Evolutionary conservation across 2,329 filamentous ascomycete species (phyloP).

Genomic region (Eutypa lata): DNA sequence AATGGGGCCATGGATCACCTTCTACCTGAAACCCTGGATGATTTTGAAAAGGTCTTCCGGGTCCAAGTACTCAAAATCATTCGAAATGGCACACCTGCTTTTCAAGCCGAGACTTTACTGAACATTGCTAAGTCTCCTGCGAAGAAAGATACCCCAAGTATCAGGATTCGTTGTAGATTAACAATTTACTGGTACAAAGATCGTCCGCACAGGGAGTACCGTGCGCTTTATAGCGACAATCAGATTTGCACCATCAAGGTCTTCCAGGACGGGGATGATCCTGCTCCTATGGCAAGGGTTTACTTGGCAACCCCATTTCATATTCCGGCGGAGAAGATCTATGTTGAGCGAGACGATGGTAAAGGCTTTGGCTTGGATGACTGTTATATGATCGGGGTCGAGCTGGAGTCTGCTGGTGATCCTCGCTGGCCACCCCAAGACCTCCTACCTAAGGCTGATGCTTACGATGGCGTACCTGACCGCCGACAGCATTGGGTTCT

Average conservation of each 20-base stretch:
- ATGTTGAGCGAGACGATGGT: slow-evolving; percentile 45
- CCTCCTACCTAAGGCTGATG: slow-evolving; percentile 26
- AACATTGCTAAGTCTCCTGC: slow-evolving; percentile 33
- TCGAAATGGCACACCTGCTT: slow-evolving; percentile 44
- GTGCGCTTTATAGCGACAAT: slow-evolving; percentile 51
- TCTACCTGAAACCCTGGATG: slow-evolving; percentile 17
- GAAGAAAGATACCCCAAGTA: slow-evolving; percentile 31
- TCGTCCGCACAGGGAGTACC: slow-evolving; percentile 29
- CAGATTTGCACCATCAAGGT: slow-evolving; percentile 52
- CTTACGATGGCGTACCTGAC: slow-evolving; percentile 20
- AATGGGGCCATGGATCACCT: slow-evolving; percentile 19
- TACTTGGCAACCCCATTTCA: slow-evolving; percentile 48
- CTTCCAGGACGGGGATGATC: slow-evolving; percentile 45
- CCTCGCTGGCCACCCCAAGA: slow-evolving; percentile 52
- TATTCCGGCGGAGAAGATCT: slow-evolving; percentile 50
- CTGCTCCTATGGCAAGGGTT: slow-evolving; percentile 45
- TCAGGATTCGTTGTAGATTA: slow-evolving; percentile 41
- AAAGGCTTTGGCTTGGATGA: slow-evolving; percentile 46
- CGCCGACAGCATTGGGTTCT: slow-evolving; percentile 26
- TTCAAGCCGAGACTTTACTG: slow-evolving; percentile 32
- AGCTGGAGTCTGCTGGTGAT: slow-evolving; percentile 49
- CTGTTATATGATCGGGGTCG: slow-evolving; percentile 47
- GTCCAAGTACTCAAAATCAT: slow-evolving; percentile 52
- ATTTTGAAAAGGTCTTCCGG: slow-evolving; percentile 41
- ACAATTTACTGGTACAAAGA: slow-evolving; percentile 31